Evolutionary conservation across 2,329 filamentous ascomycete species (phyloP).

Genomic region (Phialophora verrucosa): DNA sequence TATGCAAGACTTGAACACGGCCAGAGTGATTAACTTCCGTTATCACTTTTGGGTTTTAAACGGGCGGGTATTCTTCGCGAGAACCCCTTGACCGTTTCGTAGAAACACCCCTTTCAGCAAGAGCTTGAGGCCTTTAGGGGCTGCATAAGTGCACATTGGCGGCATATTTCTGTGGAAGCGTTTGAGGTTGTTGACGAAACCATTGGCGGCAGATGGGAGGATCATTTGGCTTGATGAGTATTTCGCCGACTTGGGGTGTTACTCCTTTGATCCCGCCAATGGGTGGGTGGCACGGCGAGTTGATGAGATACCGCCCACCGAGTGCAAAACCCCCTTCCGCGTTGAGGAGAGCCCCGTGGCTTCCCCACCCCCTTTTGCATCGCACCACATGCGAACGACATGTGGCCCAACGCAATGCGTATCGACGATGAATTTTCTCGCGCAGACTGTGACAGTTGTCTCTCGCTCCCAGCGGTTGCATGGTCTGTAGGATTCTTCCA

Average conservation of each 20-base stretch:
- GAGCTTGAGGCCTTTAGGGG: not conserved
- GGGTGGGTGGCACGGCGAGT: not conserved
- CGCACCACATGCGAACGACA: constrained; percentile 14
- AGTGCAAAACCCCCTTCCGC: not conserved
- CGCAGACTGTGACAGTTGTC: not conserved
- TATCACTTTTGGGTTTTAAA: not conserved
- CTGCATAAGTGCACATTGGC: not conserved
- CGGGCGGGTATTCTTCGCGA: not conserved
- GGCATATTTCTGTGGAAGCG: not conserved
- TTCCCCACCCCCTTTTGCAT: constrained; percentile 11
- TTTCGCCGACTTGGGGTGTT: not conserved
- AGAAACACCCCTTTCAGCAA: not conserved
- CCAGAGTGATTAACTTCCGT: not conserved
- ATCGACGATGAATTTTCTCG: constrained; percentile 9
- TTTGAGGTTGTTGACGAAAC: not conserved
- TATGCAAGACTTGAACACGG: constrained; percentile 1
- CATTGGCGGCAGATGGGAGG: not conserved
- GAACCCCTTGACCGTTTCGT: not conserved
- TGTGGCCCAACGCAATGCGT: constrained; percentile 7
- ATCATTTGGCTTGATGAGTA: constrained; percentile 2
- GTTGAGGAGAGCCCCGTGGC: not conserved
- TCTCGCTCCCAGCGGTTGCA: constrained; percentile 1
- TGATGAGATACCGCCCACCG: not conserved
- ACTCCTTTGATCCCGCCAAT: not conserved
- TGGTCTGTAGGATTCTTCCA: constrained; percentile 4